Evolutionary conservation across 2,329 filamentous ascomycete genomes (phyloP), one percentile per base, ranked within the genome.

Genomic region (Shiraia bambusicola): DNA sequence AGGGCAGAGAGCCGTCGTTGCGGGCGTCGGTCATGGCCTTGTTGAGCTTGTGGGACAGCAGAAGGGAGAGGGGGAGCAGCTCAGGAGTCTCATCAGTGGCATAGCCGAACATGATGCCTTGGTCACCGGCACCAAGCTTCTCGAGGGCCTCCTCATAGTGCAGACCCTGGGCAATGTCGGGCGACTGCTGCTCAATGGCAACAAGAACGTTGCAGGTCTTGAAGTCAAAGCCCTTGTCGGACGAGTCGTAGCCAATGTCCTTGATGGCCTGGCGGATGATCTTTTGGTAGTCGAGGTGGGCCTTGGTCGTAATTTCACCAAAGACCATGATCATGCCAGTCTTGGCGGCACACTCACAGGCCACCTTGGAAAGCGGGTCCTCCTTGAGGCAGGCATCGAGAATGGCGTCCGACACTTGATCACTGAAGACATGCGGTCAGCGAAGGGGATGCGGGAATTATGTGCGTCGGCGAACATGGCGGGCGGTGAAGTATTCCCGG

Each of bases 71-170:
- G 58, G 93, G 93, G 71, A 97, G 88, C 63, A 95, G 83, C 79
- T 98, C 93, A 50, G 92, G 91, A 65, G 93, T 97, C 83, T 98
- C 93, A 69, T 98, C 93, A 66, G 93, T 95, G 73, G 93, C 93
- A 82, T 98, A 98, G 66, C 93, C 93, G 76, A 98, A 98, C 93
- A 98, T 98, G 81, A 98, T 96, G 81, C 93, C 93, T 81, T 98
- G 93, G 77, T 98, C 93, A 86, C 93, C 93, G 52, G 93, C 93
- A 75, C 93, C 93, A 56, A 98, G 86, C 77, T 95, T 86, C 84
- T 98, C 93, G 35, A 98, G 86, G 59, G 89, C 90, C 80, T 96
- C 82, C 58, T 98, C 93, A 74, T 95, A 95, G 81, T 97, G 89
- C 43, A 98, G 88, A 81, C 93, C 93, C 79, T 97, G 93, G 62